These are phyloP conservation scores for Pisolithus orientalis DNA, from an alignment of 768 basidiomycete species.

Conservation along the genomic window DNA sequence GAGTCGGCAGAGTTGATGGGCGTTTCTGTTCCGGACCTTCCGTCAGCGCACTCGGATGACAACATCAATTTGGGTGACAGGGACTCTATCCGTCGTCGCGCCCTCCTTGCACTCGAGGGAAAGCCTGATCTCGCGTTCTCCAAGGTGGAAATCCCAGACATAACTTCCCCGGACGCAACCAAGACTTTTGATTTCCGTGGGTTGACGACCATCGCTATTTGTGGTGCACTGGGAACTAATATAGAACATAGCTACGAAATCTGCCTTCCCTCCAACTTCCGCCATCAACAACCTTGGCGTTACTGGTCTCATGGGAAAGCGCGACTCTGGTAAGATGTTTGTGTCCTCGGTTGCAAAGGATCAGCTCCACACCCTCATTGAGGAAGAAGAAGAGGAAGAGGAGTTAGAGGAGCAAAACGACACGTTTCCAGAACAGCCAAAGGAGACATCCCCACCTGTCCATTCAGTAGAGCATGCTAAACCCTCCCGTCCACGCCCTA, in stretches of 20 bases:
- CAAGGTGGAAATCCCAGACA: conserved; percentile 81
- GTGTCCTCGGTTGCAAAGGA: conserved; percentile 63
- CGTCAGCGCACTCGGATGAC: conserved; percentile 55
- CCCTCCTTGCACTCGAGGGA: conserved; percentile 84
- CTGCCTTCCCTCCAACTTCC: conserved; percentile 49
- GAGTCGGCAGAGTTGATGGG: conserved; percentile 94
- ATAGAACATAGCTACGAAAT: conserved; percentile 45
- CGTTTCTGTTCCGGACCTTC: conserved; percentile 62
- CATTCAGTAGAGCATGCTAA: conserved; percentile 29
- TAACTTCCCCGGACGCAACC: conserved; percentile 52
- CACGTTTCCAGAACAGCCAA: conserved; percentile 9
- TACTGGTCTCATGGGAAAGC: conserved; percentile 49
- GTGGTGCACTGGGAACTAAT: conserved; percentile 1
- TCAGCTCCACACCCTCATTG: conserved; percentile 70
- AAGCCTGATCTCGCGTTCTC: conserved; percentile 64
- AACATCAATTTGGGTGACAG: conserved; percentile 64
- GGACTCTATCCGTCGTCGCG: conserved; percentile 75
- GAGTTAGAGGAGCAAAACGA: conserved; percentile 26
- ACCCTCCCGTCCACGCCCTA: conserved; percentile 54
- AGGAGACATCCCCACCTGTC: conserved; percentile 18
- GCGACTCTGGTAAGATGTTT: conserved; percentile 73
- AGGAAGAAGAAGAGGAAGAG: conserved; percentile 85
- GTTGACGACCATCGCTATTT: conserved; percentile 23
- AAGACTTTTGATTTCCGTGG: conserved; percentile 63
- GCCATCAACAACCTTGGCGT: conserved; percentile 35